Base-by-base conservation (phyloP, 768 basidiomycete genomes). In the Boletus insuetus region DNA sequence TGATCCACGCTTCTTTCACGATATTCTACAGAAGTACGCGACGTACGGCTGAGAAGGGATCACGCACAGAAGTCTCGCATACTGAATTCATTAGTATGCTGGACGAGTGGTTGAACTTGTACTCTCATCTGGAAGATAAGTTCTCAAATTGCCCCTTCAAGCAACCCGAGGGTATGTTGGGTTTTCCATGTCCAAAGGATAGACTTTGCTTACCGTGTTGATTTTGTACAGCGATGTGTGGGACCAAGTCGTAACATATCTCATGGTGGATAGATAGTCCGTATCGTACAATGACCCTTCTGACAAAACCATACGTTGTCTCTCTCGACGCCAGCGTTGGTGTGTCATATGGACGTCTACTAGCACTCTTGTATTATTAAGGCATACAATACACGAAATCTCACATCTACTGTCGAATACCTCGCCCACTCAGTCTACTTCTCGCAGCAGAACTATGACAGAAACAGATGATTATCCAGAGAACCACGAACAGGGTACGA, bases 401-500 rank as follows among this genome's bases (percentile, higher is more conserved):
- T 16, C 24, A 22, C 47, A 37, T 53, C 55, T 67, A 73, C 41
- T 70, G 68, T 53, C 69, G 60, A 16, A 59, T 16, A 0, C 71
- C 69, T 51, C 69, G 66, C 22, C 60, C 66, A 0, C 51, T 59
- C 8, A 69, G 44, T 46, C 56, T 69, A 54, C 75, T 76, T 32
- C 70, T 68, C 24, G 74, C 53, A 49, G 71, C 63, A 55, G 76
- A 74, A 37, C 77, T 75, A 48, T 24, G 39, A 49, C 31, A 26
- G 34, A 45, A 45, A 42, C 26, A 46, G 31, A 22, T 56, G 24
- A 52, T 32, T 19, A 19, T 39, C 31, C 35, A 34, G 55, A 37
- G 26, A 41, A 26, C 45, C 51, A 45, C 9, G 20, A 24, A 29
- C 34, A 37, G 32, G 46, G 9, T 46, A 46, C 14, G 22, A 26